Conservation (phyloP, 2,329 filamentous ascomycete genomes). For the Microsporum audouinii region DNA sequence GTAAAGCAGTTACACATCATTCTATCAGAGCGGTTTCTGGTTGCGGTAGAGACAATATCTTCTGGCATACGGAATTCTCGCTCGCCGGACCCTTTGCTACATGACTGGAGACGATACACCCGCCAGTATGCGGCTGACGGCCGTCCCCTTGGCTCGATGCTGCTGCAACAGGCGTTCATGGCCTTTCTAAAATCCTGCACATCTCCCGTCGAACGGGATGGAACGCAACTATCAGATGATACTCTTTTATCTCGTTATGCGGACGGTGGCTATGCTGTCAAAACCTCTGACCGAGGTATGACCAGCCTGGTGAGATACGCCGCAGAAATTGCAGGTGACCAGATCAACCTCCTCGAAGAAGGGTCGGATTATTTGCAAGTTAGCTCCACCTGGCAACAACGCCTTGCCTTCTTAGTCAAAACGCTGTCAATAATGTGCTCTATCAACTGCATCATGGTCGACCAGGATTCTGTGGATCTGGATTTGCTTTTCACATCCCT, state of each 20-base stretch:
- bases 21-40: slow-evolving; percentile 72
- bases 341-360: slow-evolving; percentile 77
- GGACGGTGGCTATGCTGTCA: slow-evolving; percentile 41
- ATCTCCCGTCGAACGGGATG: slow-evolving; percentile 57
- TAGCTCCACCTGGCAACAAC: slow-evolving; percentile 75
- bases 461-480: slow-evolving; percentile 67
- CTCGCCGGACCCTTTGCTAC: slow-evolving; percentile 51
- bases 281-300: slow-evolving; percentile 22
- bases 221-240: slow-evolving; percentile 46
- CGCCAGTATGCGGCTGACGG: slow-evolving; percentile 71
- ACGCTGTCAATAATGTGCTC: slow-evolving; percentile 70
- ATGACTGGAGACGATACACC: slow-evolving; percentile 79
- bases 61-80: slow-evolving; percentile 78
- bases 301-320: slow-evolving; percentile 44
- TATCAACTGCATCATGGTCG: slow-evolving; percentile 71
- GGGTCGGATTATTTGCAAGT: slow-evolving; percentile 82
- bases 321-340: slow-evolving; percentile 62
- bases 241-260: slow-evolving; percentile 67
- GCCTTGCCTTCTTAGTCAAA: slow-evolving; percentile 75
- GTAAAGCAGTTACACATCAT: slow-evolving; percentile 60
- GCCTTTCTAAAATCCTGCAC: slow-evolving; percentile 69
- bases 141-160: slow-evolving; percentile 77
- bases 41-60: slow-evolving; percentile 77
- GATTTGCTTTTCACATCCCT: slow-evolving; percentile 76
- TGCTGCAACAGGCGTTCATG: slow-evolving; percentile 81